Percentiles rank a stretch among this genome's conserved stretches.
These are phyloP conservation scores for Cyanidium caldarium DNA, from an alignment of 23 red algal genomes.

Conservation along the genomic window DNA sequence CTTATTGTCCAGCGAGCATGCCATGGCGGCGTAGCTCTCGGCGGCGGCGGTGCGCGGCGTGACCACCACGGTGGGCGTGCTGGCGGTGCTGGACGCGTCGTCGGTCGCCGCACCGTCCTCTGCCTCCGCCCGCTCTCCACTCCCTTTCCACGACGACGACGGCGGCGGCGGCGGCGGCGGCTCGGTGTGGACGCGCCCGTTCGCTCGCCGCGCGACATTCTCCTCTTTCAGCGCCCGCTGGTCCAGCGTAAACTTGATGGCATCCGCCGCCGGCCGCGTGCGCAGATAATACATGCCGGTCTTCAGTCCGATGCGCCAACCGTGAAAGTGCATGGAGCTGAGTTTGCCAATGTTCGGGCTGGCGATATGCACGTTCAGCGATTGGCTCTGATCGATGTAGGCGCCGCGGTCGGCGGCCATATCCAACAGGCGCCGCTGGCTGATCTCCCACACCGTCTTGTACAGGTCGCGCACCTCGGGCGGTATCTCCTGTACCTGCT, in stretches of 20 bases:
- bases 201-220: no score
- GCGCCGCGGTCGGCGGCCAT: slow-evolving; percentile 90
- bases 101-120: no score
- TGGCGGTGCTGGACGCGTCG: no score
- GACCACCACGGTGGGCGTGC: no score
- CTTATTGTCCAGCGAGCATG: slow-evolving; percentile 1
- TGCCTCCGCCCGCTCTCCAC: no score
- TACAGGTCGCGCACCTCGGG: slow-evolving; percentile 50
- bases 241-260: slow-evolving; percentile 91
- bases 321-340: slow-evolving; percentile 99
- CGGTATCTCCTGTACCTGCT: slow-evolving; percentile 64
- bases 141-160: no score
- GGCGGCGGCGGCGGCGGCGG: not conserved
- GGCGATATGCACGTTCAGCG: slow-evolving; percentile 89
- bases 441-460: slow-evolving; percentile 98
- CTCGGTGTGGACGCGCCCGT: no score
- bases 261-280: slow-evolving; percentile 77
- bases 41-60: not conserved
- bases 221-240: slow-evolving; percentile 9
- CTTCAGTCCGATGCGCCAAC: slow-evolving; percentile 89
- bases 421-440: slow-evolving; percentile 72
- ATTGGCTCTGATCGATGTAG: slow-evolving; percentile 91
- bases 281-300: slow-evolving; percentile 89
- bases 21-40: not conserved
- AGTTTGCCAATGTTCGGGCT: slow-evolving; percentile 75